Evolutionary conservation across 2,329 filamentous ascomycete species (phyloP).

Genomic region (Colletotrichum nymphaeae): DNA sequence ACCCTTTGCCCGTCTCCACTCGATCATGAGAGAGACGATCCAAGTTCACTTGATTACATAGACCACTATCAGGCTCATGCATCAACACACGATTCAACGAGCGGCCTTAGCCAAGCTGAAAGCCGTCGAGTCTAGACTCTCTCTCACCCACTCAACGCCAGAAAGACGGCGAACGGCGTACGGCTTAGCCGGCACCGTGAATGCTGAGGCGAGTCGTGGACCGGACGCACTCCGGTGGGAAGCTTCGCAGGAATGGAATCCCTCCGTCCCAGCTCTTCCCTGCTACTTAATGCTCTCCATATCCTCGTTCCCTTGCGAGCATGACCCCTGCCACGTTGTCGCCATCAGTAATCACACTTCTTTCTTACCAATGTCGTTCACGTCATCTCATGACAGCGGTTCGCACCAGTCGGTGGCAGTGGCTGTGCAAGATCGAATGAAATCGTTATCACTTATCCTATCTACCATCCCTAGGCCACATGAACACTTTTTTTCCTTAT

Average conservation of each 20-base stretch:
- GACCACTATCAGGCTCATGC: neutral
- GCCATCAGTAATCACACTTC: neutral
- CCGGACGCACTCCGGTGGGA: neutral
- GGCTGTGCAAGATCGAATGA: neutral
- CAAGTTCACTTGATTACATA: conserved; percentile 5
- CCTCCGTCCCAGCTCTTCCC: neutral
- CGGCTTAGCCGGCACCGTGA: neutral
- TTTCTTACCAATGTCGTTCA: neutral
- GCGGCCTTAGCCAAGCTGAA: neutral
- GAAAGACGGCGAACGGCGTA: neutral
- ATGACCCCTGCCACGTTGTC: neutral
- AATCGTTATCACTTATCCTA: neutral
- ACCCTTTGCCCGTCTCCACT: neutral
- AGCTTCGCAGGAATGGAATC: neutral
- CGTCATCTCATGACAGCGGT: neutral
- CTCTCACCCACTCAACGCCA: neutral
- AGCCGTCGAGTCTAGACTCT: neutral
- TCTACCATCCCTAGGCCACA: neutral
- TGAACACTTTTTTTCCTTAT: neutral
- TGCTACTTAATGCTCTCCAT: conserved; percentile 8
- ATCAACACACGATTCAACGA: neutral
- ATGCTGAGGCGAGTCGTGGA: neutral
- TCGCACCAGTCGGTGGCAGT: neutral
- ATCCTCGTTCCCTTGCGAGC: neutral
- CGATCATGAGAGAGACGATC: conserved; percentile 4